phyloP scores from a whole-genome alignment of 768 basidiomycete species.

The Strobilomyces echinocephalus region DNA sequence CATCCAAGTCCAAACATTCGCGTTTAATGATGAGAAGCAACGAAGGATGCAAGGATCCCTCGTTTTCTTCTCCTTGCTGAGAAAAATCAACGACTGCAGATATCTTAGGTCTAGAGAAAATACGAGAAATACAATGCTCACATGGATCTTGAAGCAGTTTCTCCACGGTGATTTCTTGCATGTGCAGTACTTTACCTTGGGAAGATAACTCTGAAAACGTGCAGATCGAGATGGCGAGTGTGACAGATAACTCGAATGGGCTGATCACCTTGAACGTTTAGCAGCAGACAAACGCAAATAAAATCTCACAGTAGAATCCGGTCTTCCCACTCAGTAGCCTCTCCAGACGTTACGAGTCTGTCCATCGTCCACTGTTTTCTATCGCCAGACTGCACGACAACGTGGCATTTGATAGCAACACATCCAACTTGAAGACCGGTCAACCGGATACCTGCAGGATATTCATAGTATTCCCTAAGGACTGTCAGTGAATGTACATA shows the following conservation, averaged over 20 bases:
- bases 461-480: too few relatives aligned
- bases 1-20: not conserved
- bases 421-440: not conserved
- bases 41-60: not conserved
- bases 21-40: not conserved
- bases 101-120: not conserved
- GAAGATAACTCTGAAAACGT: too few relatives aligned
- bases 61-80: not conserved
- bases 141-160: not conserved
- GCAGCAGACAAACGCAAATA: not conserved
- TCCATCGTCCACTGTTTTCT: not conserved
- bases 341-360: not conserved
- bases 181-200: not conserved
- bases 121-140: not conserved
- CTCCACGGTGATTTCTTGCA: not conserved
- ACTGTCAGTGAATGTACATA: not conserved
- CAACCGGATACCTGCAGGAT: not conserved
- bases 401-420: not conserved
- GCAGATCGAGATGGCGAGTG: not conserved
- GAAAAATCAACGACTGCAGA: not conserved
- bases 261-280: not conserved
- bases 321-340: not conserved
- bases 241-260: not conserved
- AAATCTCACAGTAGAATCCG: not conserved
- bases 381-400: not conserved